These are phyloP conservation scores for Vitis hybrid DNA, from an alignment of 177 flowering plant genomes.

Conservation along the genomic window DNA sequence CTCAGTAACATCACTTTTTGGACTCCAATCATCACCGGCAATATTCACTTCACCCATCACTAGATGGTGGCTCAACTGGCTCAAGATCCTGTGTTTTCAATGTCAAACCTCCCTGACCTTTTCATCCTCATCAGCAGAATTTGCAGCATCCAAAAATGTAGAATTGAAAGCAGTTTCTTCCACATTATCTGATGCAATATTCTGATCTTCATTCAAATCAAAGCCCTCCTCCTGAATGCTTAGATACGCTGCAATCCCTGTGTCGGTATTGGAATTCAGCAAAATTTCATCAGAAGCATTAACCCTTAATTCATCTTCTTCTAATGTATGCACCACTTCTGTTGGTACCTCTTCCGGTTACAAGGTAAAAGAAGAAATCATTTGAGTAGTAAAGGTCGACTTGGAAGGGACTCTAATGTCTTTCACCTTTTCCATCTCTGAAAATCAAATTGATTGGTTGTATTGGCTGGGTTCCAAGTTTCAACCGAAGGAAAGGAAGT, in stretches of 20 bases:
- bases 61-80: background rate
- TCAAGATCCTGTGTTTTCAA: slow-evolving; percentile 16
- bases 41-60: slow-evolving; percentile 24
- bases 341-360: background rate
- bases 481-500: background rate
- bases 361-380: no score
- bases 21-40: slow-evolving; percentile 29
- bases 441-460: background rate
- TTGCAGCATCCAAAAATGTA: background rate
- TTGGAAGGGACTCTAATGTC: background rate
- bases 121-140: slow-evolving; percentile 14
- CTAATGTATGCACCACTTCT: background rate
- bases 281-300: background rate
- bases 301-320: background rate
- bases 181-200: background rate
- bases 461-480: background rate
- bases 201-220: slow-evolving; percentile 11
- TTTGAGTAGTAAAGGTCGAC: background rate
- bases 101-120: background rate
- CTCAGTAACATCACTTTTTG: slow-evolving; percentile 40
- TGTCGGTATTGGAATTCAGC: slow-evolving; percentile 2
- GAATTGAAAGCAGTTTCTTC: slow-evolving; percentile 9
- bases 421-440: background rate
- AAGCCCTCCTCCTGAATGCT: slow-evolving; percentile 1
- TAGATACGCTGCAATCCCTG: background rate